A percentile compares a stretch with the other conserved stretches of the same genome.
phyloP scores from a whole-genome alignment of 2,329 filamentous ascomycete species.

The Nigrospora osmanthi region DNA sequence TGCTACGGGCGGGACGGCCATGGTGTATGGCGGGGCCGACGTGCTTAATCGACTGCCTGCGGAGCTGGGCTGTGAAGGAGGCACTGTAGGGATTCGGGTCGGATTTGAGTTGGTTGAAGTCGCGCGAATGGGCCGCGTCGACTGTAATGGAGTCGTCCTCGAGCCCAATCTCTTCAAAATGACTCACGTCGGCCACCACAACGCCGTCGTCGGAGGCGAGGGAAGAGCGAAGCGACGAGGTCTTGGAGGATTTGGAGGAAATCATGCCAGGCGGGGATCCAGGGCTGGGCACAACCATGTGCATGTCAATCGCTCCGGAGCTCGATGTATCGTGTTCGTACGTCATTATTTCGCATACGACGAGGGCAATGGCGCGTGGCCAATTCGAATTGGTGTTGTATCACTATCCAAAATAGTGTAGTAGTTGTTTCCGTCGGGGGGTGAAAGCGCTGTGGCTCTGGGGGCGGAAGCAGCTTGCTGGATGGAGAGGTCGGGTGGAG shows the following conservation, averaged over 20 bases:
- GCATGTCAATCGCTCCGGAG: slow-evolving; percentile 23
- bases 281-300: slow-evolving; percentile 35
- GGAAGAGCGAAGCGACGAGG: slow-evolving; percentile 75
- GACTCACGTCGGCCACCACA: slow-evolving; percentile 62
- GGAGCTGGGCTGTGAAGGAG: slow-evolving; percentile 34
- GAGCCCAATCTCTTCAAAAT: slow-evolving; percentile 92
- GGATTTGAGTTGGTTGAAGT: slow-evolving; percentile 24
- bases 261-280: slow-evolving; percentile 74
- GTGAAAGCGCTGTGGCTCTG: too few species aligned
- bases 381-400: background rate
- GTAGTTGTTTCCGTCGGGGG: too few species aligned
- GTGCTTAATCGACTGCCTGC: slow-evolving; percentile 21
- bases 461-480: too few species aligned
- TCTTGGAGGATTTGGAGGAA: slow-evolving; percentile 80
- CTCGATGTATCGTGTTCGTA: slow-evolving; percentile 28
- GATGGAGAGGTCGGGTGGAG: too few species aligned
- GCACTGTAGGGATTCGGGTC: slow-evolving; percentile 41
- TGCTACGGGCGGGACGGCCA: slow-evolving; percentile 7
- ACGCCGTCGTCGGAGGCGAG: slow-evolving; percentile 59
- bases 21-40: slow-evolving; percentile 13
- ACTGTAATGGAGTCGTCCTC: slow-evolving; percentile 53
- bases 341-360: slow-evolving; percentile 24
- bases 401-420: too few species aligned
- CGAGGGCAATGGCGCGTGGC: slow-evolving; percentile 7
- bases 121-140: slow-evolving; percentile 23